Evolutionary conservation across 2,329 filamentous ascomycete species (phyloP).

Genomic region (Botrytis sinoallii): DNA sequence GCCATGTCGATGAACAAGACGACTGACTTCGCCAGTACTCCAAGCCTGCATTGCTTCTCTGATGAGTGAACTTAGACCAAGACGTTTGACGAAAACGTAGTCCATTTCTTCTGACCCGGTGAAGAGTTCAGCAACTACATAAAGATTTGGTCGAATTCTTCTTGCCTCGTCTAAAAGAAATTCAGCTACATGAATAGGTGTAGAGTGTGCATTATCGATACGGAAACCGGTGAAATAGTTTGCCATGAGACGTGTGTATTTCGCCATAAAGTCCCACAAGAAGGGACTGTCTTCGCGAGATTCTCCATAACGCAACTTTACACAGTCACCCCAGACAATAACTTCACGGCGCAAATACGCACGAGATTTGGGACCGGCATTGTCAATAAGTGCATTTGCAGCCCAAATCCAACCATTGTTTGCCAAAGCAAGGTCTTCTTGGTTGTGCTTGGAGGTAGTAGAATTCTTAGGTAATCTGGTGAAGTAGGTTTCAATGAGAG

Average conservation of each 20-base stretch:
- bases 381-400: slow-evolving; percentile 89
- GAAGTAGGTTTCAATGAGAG: slow-evolving; percentile 92
- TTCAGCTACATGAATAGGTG: slow-evolving; percentile 89
- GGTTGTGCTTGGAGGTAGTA: slow-evolving; percentile 70
- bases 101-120: slow-evolving; percentile 95
- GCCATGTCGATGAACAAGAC: slow-evolving; percentile 88
- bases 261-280: slow-evolving; percentile 93
- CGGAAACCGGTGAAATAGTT: slow-evolving; percentile 94
- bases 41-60: slow-evolving; percentile 98
- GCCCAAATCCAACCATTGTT: slow-evolving; percentile 99
- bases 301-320: slow-evolving; percentile 88
- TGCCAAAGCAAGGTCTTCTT: slow-evolving; percentile 74
- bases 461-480: slow-evolving; percentile 80
- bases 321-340: slow-evolving; percentile 97
- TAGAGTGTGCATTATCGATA: slow-evolving; percentile 98
- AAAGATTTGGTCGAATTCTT: slow-evolving; percentile 78
- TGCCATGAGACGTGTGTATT: slow-evolving; percentile 87
- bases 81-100: slow-evolving; percentile 88
- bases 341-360: slow-evolving; percentile 96
- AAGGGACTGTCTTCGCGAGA: slow-evolving; percentile 82
- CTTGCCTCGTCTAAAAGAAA: slow-evolving; percentile 94
- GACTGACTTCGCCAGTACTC: slow-evolving; percentile 89
- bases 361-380: slow-evolving; percentile 82
- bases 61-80: slow-evolving; percentile 88
- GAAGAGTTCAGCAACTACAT: slow-evolving; percentile 92